A percentile compares a stretch with the other conserved stretches of the same genome.
Conservation (phyloP, 1,139 yeast genomes). For the Saccharomyces hybrid region DNA sequence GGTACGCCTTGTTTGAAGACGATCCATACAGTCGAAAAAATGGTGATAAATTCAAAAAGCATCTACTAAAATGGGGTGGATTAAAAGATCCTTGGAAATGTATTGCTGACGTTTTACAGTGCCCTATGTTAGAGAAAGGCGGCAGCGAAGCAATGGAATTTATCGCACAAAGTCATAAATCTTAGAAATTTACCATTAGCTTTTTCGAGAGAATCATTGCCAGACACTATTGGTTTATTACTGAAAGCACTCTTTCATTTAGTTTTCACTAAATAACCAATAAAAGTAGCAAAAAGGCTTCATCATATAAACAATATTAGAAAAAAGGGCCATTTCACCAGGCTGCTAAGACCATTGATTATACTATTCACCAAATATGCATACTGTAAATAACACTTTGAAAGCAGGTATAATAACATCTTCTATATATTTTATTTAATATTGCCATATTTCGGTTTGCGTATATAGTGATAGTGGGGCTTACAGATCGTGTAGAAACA, state of each 20-base stretch:
- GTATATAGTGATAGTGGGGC: background rate
- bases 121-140: conserved; percentile 54
- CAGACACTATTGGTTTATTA: too few relatives aligned
- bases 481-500: background rate
- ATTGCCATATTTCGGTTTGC: background rate
- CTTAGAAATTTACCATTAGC: conserved; percentile 8
- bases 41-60: conserved; percentile 66
- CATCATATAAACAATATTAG: too few relatives aligned
- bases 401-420: background rate
- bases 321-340: too few relatives aligned
- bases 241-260: too few relatives aligned
- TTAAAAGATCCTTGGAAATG: conserved; percentile 85
- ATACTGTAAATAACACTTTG: background rate
- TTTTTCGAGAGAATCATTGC: too few relatives aligned
- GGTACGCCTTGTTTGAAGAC: conserved; percentile 60
- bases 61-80: conserved; percentile 90
- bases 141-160: conserved; percentile 68
- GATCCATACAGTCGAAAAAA: conserved; percentile 66
- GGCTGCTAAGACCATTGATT: background rate
- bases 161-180: conserved; percentile 41
- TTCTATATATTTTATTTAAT: background rate
- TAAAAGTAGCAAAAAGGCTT: background rate
- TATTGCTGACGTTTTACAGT: conserved; percentile 68
- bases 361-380: background rate
- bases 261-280: background rate